A percentile compares a stretch with the other conserved stretches of the same genome.
Evolutionary conservation across 345 rosid genomes (phyloP).

Genomic region (rapeseed (Brassica napus)): DNA sequence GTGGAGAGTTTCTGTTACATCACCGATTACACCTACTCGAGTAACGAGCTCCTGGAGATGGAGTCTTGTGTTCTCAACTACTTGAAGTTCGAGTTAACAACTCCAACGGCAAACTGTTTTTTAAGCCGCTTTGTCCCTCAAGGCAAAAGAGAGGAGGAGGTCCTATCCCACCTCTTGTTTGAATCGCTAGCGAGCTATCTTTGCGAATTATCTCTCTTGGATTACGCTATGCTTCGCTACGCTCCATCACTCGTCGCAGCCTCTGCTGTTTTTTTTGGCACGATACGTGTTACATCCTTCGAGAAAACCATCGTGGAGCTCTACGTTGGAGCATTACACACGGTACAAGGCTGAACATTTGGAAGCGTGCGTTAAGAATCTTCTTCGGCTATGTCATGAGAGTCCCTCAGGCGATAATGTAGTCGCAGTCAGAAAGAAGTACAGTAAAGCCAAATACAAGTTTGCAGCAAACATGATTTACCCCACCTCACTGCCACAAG

Average conservation of each 20-base stretch:
- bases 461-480: slow-evolving; percentile 76
- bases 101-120: slow-evolving; percentile 89
- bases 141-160: slow-evolving; percentile 70
- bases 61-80: slow-evolving; percentile 79
- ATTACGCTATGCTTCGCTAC: slow-evolving; percentile 69
- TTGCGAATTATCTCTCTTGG: slow-evolving; percentile 72
- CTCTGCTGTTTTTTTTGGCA: slow-evolving; percentile 82
- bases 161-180: slow-evolving; percentile 55
- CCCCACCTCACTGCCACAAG: slow-evolving; percentile 67
- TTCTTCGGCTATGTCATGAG: slow-evolving; percentile 58
- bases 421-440: slow-evolving; percentile 80
- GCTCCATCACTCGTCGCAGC: slow-evolving; percentile 84
- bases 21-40: slow-evolving; percentile 87
- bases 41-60: slow-evolving; percentile 90
- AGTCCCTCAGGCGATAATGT: slow-evolving; percentile 46
- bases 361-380: slow-evolving; percentile 65
- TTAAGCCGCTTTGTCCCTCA: slow-evolving; percentile 80
- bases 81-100: slow-evolving; percentile 90
- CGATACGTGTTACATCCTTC: slow-evolving; percentile 68
- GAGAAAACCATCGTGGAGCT: slow-evolving; percentile 68
- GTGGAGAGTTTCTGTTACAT: slow-evolving; percentile 91
- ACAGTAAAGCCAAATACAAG: slow-evolving; percentile 84
- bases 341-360: slow-evolving; percentile 64
- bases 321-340: slow-evolving; percentile 86
- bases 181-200: slow-evolving; percentile 84